These are phyloP conservation scores for Penicillium sp. DNA, from an alignment of 2,329 filamentous ascomycete genomes.

Conservation along the genomic window DNA sequence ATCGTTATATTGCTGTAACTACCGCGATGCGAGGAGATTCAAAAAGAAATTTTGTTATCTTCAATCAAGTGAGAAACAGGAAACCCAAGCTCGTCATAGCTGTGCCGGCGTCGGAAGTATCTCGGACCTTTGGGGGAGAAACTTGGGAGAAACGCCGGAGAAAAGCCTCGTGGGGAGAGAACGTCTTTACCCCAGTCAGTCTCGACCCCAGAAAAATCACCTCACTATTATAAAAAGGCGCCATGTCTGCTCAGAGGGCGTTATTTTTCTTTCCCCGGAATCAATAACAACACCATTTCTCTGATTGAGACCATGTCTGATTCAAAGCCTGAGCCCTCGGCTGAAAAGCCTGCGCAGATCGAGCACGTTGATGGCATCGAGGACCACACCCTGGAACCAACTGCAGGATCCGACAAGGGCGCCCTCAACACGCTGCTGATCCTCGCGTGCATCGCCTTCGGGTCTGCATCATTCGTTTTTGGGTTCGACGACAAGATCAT, in stretches of 20 bases:
- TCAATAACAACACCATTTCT: not conserved
- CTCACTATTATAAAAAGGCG: not conserved
- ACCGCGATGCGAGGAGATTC: not conserved
- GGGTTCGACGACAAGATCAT: slow-evolving; percentile 42
- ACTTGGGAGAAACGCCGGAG: not conserved
- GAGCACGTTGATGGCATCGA: slow-evolving; percentile 23
- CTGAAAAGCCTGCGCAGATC: slow-evolving; percentile 5
- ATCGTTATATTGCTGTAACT: not conserved
- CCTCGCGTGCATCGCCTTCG: slow-evolving; percentile 34
- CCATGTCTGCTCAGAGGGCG: not conserved
- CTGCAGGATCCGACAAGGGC: slow-evolving; percentile 14
- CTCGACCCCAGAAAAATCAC: not conserved
- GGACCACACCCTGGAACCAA: not conserved
- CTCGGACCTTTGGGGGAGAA: not conserved
- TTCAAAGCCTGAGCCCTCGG: not conserved
- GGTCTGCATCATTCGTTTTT: slow-evolving; percentile 39
- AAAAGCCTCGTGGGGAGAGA: not conserved
- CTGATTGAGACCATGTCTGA: not conserved
- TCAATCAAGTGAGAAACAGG: not conserved
- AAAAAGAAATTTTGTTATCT: not conserved
- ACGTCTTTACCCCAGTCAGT: slow-evolving; percentile 1
- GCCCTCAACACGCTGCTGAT: slow-evolving; percentile 33
- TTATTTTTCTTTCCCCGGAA: not conserved
- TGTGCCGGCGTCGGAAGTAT: not conserved
- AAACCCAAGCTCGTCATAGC: not conserved